Percentiles rank a stretch among this genome's conserved stretches.
phyloP scores from a whole-genome alignment of 2,329 filamentous ascomycete genomes.

The Pseudopithomyces maydicus region DNA sequence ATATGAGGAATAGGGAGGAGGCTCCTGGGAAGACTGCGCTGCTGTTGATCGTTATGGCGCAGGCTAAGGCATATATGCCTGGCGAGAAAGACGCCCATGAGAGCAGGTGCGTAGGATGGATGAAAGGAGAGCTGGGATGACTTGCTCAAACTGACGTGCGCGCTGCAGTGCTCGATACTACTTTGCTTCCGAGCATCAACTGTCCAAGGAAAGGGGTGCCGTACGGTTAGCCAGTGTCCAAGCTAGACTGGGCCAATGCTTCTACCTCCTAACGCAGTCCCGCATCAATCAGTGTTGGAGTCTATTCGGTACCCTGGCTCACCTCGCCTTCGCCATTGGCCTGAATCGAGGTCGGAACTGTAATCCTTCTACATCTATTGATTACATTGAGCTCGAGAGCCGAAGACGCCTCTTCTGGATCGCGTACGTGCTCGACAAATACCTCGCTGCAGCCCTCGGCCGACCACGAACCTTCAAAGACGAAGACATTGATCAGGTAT shows the following conservation, averaged over 20 bases:
- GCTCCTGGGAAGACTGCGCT: conserved; percentile 52
- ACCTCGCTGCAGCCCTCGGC: conserved; percentile 67
- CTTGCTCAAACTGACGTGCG: conserved; percentile 9
- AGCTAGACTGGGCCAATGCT: conserved; percentile 61
- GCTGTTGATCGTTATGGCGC: conserved; percentile 60
- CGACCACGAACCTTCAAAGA: conserved; percentile 66
- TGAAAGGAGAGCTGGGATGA: too few relatives aligned
- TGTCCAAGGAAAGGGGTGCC: conserved; percentile 57
- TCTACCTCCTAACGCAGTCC: conserved; percentile 64
- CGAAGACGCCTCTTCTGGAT: conserved; percentile 67
- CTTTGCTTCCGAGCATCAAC: conserved; percentile 49
- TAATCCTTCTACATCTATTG: conserved; percentile 35
- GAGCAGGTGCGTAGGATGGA: conserved; percentile 23
- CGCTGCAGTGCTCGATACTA: conserved; percentile 48
- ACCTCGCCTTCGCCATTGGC: conserved; percentile 56
- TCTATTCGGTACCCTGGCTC: conserved; percentile 62
- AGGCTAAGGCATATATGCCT: conserved; percentile 52
- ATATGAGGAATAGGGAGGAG: conserved; percentile 48
- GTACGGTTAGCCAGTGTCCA: conserved; percentile 63
- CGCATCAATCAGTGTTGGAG: conserved; percentile 67
- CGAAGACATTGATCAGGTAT: conserved; percentile 67
- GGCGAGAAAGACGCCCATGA: conserved; percentile 29
- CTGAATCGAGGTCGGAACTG: conserved; percentile 47
- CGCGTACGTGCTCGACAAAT: conserved; percentile 66
- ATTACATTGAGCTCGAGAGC: conserved; percentile 58